These are phyloP conservation scores for Echeveria elegans DNA, from an alignment of 164 flowering plant genomes.

Conservation along the genomic window DNA sequence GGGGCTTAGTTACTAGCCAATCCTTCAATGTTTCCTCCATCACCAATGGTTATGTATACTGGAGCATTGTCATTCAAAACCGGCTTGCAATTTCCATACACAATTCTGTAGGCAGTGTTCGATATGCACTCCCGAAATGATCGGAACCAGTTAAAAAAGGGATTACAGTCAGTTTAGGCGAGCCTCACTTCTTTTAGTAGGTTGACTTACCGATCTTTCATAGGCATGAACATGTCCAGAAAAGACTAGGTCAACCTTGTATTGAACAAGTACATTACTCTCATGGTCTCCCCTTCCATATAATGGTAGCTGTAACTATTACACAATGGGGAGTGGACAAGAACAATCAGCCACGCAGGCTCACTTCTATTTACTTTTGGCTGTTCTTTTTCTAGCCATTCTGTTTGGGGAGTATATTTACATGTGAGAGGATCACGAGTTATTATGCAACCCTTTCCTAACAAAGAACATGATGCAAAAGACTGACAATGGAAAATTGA, in stretches of 20 bases:
- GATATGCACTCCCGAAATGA: slow-evolving; percentile 6
- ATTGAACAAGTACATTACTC: slow-evolving; percentile 8
- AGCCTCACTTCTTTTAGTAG: neutral
- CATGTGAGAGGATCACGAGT: neutral
- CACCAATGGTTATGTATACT: slow-evolving; percentile 8
- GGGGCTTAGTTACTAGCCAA: neutral
- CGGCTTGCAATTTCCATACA: neutral
- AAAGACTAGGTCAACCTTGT: slow-evolving; percentile 8
- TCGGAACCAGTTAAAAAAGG: neutral
- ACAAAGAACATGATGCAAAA: no score
- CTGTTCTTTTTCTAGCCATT: slow-evolving; percentile 4
- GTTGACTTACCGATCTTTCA: neutral
- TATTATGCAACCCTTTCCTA: neutral
- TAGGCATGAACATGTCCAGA: slow-evolving; percentile 8
- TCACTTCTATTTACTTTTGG: slow-evolving; percentile 7
- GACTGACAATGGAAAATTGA: neutral
- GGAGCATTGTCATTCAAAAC: slow-evolving; percentile 3
- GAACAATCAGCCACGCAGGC: slow-evolving; percentile 9
- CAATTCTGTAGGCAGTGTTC: slow-evolving; percentile 1
- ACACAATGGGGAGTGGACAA: slow-evolving; percentile 7
- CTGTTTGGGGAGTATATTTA: slow-evolving; percentile 8
- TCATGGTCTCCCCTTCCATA: slow-evolving; percentile 11
- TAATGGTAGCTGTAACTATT: slow-evolving; percentile 7
- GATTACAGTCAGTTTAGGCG: neutral
- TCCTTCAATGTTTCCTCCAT: slow-evolving; percentile 10